Evolutionary conservation across 331 rosid species (phyloP).

Genomic region (Malus hybrid): DNA sequence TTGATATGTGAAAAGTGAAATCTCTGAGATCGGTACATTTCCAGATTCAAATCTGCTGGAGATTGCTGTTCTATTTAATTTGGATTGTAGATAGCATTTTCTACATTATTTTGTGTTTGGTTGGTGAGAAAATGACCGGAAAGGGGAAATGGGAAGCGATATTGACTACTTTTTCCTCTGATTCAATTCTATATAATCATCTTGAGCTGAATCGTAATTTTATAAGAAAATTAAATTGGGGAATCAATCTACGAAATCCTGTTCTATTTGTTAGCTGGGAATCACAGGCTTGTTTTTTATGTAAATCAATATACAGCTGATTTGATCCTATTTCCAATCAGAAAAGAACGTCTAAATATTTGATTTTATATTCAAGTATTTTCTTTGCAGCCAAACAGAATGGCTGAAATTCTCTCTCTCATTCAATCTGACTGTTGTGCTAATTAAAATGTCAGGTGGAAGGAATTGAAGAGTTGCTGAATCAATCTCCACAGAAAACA

Average conservation of each 20-base stretch:
- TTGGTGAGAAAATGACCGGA: background rate
- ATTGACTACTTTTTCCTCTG: background rate
- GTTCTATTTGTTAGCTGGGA: background rate
- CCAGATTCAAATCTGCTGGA: background rate
- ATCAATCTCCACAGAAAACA: conserved; percentile 17
- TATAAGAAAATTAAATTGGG: background rate
- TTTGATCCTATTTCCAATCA: background rate
- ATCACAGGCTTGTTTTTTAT: no score
- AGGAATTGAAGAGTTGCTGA: conserved; percentile 61
- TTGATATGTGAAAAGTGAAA: background rate
- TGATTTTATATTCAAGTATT: background rate
- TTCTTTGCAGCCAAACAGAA: background rate
- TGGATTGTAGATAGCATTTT: background rate
- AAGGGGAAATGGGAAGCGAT: background rate
- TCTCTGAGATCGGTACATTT: background rate
- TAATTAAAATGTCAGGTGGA: conserved; percentile 49
- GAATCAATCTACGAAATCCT: background rate
- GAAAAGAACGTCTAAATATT: background rate
- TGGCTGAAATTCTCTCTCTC: background rate
- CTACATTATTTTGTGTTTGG: background rate
- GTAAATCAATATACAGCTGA: background rate
- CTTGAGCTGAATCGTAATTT: background rate
- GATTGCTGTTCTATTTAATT: background rate
- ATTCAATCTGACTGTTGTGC: background rate
- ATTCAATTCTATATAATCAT: background rate